A percentile compares a stretch with the other conserved stretches of the same genome.
phyloP scores from a whole-genome alignment of 805 yeast species.

The Wickerhamiella sorbophila region DNA sequence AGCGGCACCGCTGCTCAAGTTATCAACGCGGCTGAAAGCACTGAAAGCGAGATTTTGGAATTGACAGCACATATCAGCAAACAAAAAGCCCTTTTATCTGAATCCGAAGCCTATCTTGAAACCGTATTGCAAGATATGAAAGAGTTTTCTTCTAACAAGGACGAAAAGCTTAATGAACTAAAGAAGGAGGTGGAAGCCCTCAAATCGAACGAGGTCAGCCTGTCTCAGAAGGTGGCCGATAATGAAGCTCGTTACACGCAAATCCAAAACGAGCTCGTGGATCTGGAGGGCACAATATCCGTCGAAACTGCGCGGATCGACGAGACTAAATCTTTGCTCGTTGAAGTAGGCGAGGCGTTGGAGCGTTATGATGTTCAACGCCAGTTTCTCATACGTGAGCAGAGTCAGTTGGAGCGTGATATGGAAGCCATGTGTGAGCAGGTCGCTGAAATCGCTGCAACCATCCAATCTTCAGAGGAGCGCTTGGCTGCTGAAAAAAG shows the following conservation, averaged over 20 bases:
- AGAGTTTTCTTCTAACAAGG: conserved; percentile 70
- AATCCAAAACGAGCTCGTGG: conserved; percentile 6
- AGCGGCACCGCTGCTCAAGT: background rate
- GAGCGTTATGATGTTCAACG: conserved; percentile 31
- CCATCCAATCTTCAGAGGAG: conserved; percentile 38
- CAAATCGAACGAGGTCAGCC: background rate
- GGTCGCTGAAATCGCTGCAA: conserved; percentile 60
- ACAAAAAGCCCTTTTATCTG: conserved; percentile 14
- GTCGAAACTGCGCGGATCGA: conserved; percentile 28
- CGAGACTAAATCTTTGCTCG: conserved; percentile 28
- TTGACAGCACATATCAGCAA: background rate
- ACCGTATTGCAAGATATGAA: conserved; percentile 59
- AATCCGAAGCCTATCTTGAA: conserved; percentile 29
- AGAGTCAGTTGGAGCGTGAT: conserved; percentile 20
- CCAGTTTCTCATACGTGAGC: conserved; percentile 23
- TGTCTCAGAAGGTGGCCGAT: conserved; percentile 4
- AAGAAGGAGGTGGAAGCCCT: conserved; percentile 25
- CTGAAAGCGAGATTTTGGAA: background rate
- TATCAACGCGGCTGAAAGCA: conserved; percentile 1
- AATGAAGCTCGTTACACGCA: conserved; percentile 4
- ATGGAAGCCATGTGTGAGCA: conserved; percentile 41
- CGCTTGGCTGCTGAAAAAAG: conserved; percentile 16
- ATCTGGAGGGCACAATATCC: conserved; percentile 9
- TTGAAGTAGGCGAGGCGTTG: conserved; percentile 32
- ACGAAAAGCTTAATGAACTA: conserved; percentile 54